These are phyloP conservation scores for Penicillium sp. DNA, from an alignment of 2,329 filamentous ascomycete species.

Conservation along the genomic window DNA sequence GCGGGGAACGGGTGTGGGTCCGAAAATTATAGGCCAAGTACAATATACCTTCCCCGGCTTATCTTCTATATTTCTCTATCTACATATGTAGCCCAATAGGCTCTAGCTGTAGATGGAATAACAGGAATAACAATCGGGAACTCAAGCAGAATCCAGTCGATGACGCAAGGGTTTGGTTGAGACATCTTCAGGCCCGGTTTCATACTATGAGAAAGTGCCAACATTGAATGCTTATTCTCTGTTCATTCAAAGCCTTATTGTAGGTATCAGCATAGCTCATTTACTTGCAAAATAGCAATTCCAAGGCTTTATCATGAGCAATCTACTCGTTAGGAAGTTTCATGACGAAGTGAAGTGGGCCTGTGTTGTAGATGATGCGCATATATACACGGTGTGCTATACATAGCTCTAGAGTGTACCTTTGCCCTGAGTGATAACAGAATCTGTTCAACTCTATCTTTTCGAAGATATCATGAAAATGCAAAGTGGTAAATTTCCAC, in stretches of 20 bases:
- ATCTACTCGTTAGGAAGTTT: neutral
- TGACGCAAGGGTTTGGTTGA: neutral
- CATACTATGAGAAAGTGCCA: neutral
- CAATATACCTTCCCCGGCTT: neutral
- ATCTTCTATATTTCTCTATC: neutral
- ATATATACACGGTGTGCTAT: neutral
- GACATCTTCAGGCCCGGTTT: neutral
- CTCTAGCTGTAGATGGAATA: neutral
- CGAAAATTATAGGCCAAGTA: neutral
- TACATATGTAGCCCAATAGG: rapidly evolving
- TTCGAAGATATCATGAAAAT: neutral
- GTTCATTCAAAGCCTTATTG: too few relatives aligned
- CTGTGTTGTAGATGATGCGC: neutral
- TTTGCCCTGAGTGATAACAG: too few relatives aligned
- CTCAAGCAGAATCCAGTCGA: too few relatives aligned
- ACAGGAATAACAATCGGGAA: too few relatives aligned
- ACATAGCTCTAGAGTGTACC: neutral
- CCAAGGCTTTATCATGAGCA: neutral
- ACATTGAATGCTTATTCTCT: neutral
- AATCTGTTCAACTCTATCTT: neutral
- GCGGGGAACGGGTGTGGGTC: constrained; percentile 2
- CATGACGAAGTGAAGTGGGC: neutral
- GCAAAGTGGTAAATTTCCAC: neutral
- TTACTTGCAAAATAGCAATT: neutral
- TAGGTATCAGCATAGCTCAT: neutral